phyloP scores from a whole-genome alignment of 768 basidiomycete genomes.

The Lactifluus volemus region DNA sequence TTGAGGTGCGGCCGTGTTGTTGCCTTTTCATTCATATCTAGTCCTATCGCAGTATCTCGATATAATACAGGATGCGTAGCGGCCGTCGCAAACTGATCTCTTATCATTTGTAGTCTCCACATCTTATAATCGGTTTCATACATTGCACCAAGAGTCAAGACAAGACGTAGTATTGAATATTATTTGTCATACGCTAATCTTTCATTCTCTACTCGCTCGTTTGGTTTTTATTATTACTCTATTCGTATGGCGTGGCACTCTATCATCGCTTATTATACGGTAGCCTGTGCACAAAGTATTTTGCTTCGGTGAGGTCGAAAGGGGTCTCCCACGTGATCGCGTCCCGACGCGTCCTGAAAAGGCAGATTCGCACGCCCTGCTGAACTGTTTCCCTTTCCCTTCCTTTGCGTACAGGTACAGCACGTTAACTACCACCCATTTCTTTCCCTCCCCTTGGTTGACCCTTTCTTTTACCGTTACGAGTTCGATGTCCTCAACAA shows the following conservation, averaged over 20 bases:
- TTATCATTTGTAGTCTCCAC: neutral
- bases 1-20: neutral
- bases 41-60: neutral
- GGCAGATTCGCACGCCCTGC: slow-evolving; percentile 19
- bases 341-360: slow-evolving; percentile 21
- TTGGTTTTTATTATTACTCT: neutral
- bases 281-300: neutral
- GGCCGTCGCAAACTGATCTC: neutral
- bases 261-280: neutral
- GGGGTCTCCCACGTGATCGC: slow-evolving; percentile 18
- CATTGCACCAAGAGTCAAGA: neutral
- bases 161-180: neutral
- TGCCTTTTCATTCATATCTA: neutral
- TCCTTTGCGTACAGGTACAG: slow-evolving; percentile 11
- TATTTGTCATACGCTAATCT: slow-evolving; percentile 4
- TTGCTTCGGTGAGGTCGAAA: too few species aligned
- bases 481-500: slow-evolving; percentile 16
- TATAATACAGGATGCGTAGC: neutral
- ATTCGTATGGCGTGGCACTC: neutral
- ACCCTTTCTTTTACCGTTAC: slow-evolving; percentile 12
- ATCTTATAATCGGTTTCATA: neutral
- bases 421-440: slow-evolving; percentile 17
- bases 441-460: slow-evolving; percentile 6
- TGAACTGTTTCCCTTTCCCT: slow-evolving; percentile 9
- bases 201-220: neutral